These are phyloP conservation scores for Nidula niveotomentosa DNA, from an alignment of 1,284 basidiomycete species.

Conservation along the genomic window DNA sequence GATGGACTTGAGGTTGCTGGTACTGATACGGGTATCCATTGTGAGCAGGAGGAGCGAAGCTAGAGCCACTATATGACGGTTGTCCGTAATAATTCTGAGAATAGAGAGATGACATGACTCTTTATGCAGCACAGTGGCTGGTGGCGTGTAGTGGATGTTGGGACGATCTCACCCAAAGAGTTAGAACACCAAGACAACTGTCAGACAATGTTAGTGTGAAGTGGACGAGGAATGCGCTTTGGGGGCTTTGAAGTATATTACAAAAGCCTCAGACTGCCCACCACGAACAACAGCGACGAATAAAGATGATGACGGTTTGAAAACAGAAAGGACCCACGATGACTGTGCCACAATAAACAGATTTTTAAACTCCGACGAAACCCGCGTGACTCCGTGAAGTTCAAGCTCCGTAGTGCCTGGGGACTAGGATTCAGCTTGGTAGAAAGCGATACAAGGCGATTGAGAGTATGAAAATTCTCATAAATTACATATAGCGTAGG, in stretches of 20 bases:
- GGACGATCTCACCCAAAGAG: neutral
- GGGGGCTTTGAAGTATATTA: constrained; percentile 8
- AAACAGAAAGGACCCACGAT: constrained; percentile 8
- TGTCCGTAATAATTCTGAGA: constrained; percentile 39
- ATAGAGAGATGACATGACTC: constrained; percentile 35
- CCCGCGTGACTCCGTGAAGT: neutral
- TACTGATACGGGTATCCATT: constrained; percentile 45
- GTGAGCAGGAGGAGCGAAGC: constrained; percentile 39
- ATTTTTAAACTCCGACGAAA: neutral
- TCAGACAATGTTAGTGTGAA: neutral
- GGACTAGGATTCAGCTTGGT: too few relatives aligned
- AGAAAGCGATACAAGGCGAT: too few relatives aligned
- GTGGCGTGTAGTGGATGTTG: neutral
- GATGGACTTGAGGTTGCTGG: constrained; percentile 38
- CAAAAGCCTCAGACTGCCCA: constrained; percentile 12
- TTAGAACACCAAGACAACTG: neutral
- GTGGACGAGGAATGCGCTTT: neutral
- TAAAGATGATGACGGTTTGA: constrained; percentile 35
- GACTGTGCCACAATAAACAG: constrained; percentile 1
- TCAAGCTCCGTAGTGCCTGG: too few relatives aligned
- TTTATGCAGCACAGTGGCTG: neutral
- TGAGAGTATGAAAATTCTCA: too few relatives aligned
- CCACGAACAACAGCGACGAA: constrained; percentile 6
- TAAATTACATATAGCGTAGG: too few relatives aligned
- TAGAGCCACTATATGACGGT: constrained; percentile 31